These are phyloP conservation scores for Irineochytrium annulatum DNA, from an alignment of 192 early-diverging fungal species.

Conservation along the genomic window DNA sequence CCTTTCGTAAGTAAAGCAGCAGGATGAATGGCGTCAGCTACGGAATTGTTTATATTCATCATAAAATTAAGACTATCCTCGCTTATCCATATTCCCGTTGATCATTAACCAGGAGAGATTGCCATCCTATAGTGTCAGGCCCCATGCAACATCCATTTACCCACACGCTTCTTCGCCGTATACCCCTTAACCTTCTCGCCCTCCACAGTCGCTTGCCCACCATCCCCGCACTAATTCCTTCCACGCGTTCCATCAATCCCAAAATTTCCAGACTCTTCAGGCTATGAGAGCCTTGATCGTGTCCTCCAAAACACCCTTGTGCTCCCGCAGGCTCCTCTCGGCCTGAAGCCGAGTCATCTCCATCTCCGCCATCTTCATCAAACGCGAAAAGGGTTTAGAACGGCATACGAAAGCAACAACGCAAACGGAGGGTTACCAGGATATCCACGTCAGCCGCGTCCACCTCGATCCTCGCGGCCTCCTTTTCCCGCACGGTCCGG, in stretches of 20 bases:
- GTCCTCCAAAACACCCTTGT: conserved; percentile 6
- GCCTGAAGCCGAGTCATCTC: conserved; percentile 10
- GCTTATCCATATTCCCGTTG: no score
- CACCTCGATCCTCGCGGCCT: conserved; percentile 4
- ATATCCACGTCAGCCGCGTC: conserved; percentile 6
- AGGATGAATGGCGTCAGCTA: no score
- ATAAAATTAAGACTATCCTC: no score
- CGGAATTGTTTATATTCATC: no score
- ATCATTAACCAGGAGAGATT: no score
- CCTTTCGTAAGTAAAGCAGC: no score
- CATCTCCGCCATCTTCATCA: conserved; percentile 10
- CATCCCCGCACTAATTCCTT: no score
- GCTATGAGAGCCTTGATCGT: conserved; percentile 10
- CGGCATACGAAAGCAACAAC: not conserved
- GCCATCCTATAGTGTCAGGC: no score
- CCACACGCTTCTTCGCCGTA: no score
- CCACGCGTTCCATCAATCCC: not conserved
- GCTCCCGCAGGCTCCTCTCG: conserved; percentile 16
- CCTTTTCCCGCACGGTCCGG: conserved; percentile 8
- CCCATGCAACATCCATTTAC: no score
- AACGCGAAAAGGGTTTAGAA: not conserved
- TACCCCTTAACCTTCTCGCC: no score
- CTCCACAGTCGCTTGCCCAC: no score
- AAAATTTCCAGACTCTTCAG: not conserved
- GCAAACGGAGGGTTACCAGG: conserved; percentile 6